Percentiles rank a stretch among this genome's conserved stretches.
Evolutionary conservation across 148 eudicot genomes (phyloP).

Genomic region (Selenicereus undatus): DNA sequence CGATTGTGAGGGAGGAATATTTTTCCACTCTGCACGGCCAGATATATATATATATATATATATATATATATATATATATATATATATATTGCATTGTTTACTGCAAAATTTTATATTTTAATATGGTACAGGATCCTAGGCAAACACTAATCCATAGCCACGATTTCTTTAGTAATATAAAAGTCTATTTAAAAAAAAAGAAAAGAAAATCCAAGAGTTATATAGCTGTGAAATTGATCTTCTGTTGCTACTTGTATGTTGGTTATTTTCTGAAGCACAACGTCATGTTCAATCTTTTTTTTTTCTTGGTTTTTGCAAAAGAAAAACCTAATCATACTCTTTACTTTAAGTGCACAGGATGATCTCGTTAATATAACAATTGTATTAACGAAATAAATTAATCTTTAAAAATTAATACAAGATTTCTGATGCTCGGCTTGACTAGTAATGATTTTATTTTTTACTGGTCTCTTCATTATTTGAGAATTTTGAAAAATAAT

Average conservation of each 20-base stretch:
- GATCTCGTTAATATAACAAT: too few relatives aligned
- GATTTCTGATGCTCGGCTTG: too few relatives aligned
- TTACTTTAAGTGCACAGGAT: too few relatives aligned
- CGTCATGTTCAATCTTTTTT: not conserved
- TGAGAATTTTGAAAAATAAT: too few relatives aligned
- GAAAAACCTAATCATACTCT: too few relatives aligned
- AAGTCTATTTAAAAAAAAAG: not conserved
- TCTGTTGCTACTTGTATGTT: not conserved
- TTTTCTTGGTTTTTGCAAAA: too few relatives aligned
- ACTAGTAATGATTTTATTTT: too few relatives aligned
- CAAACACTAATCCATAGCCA: not conserved
- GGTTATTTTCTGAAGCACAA: not conserved
- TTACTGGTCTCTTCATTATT: too few relatives aligned
- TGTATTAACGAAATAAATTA: too few relatives aligned
- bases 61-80: too few relatives aligned
- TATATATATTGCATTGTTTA: not conserved
- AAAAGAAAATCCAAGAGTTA: not conserved
- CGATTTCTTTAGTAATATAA: not conserved
- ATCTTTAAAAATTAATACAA: too few relatives aligned
- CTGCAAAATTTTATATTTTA: not conserved
- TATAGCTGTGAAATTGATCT: not conserved
- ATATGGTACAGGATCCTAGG: not conserved
- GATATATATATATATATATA: too few relatives aligned
- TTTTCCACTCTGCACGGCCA: constrained; percentile 25
- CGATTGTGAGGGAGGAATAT: constrained; percentile 18